Conservation (phyloP, 2,329 filamentous ascomycete genomes). For the Trichoderma breve region DNA sequence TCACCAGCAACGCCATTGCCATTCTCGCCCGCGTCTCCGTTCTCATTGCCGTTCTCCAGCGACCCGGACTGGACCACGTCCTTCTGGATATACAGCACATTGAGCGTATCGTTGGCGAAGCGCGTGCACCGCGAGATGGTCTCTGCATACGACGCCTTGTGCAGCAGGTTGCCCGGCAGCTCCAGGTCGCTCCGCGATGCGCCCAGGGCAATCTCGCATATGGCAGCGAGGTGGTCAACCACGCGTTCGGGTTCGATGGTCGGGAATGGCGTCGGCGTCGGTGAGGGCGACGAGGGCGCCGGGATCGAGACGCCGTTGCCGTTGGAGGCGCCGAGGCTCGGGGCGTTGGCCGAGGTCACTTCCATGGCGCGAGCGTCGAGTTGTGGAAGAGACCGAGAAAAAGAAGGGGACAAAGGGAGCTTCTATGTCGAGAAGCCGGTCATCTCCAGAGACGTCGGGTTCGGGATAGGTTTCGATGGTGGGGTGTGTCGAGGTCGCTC, state of each 20-base stretch:
- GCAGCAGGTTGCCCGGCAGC: slow-evolving; percentile 77
- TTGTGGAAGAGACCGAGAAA: background rate
- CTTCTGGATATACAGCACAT: slow-evolving; percentile 88
- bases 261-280: slow-evolving; percentile 45
- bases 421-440: slow-evolving; percentile 26
- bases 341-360: slow-evolving; percentile 47
- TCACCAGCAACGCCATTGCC: slow-evolving; percentile 46
- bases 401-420: slow-evolving; percentile 20
- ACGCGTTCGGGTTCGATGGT: slow-evolving; percentile 66
- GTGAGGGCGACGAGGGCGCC: slow-evolving; percentile 44
- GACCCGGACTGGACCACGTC: slow-evolving; percentile 60
- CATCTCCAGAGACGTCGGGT: slow-evolving; percentile 30
- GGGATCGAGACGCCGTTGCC: slow-evolving; percentile 12
- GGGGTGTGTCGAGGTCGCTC: background rate
- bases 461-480: slow-evolving; percentile 12
- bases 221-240: slow-evolving; percentile 67
- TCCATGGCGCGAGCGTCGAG: slow-evolving; percentile 46
- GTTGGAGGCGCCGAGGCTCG: slow-evolving; percentile 53
- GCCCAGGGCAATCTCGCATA: slow-evolving; percentile 72
- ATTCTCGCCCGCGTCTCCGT: slow-evolving; percentile 37
- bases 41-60: slow-evolving; percentile 36
- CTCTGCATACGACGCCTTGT: slow-evolving; percentile 67
- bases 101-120: slow-evolving; percentile 85
- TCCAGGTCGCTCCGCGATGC: slow-evolving; percentile 77
- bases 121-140: slow-evolving; percentile 84